These are phyloP conservation scores for Citrus reticulata DNA, from an alignment of 345 rosid species.

Conservation along the genomic window DNA sequence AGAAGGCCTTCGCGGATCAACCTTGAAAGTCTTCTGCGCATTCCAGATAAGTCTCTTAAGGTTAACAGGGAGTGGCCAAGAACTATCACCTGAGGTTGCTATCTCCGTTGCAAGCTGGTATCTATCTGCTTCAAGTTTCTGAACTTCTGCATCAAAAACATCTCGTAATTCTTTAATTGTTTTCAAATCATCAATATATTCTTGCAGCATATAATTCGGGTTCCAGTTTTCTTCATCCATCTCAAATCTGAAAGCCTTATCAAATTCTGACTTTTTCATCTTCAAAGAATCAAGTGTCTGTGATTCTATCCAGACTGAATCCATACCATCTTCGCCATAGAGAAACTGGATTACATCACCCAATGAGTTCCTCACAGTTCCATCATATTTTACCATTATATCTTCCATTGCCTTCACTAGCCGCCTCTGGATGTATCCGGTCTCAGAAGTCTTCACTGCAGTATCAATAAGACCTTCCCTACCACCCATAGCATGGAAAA, in stretches of 20 bases:
- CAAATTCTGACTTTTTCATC: slow-evolving; percentile 77
- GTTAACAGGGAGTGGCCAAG: slow-evolving; percentile 96
- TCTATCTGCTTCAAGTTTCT: slow-evolving; percentile 84
- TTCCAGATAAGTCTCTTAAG: slow-evolving; percentile 95
- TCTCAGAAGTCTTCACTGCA: slow-evolving; percentile 97
- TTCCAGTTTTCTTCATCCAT: slow-evolving; percentile 84
- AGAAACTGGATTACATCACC: slow-evolving; percentile 99
- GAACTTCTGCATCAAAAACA: slow-evolving; percentile 94
- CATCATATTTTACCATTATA: slow-evolving; percentile 98
- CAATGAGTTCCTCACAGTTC: slow-evolving; percentile 92
- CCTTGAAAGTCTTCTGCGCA: slow-evolving; percentile 94
- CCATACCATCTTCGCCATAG: slow-evolving; percentile 99
- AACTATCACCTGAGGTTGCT: slow-evolving; percentile 85
- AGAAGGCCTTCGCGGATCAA: slow-evolving; percentile 68
- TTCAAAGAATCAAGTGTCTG: slow-evolving; percentile 93
- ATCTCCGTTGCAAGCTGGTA: slow-evolving; percentile 88
- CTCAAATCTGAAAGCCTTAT: slow-evolving; percentile 78
- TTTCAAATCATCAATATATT: slow-evolving; percentile 86
- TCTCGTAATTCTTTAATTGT: slow-evolving; percentile 81
- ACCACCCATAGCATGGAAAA: slow-evolving; percentile 99
- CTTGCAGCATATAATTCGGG: slow-evolving; percentile 74
- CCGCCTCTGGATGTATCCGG: slow-evolving; percentile 98
- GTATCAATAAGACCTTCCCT: slow-evolving; percentile 99
- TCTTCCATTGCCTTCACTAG: slow-evolving; percentile 99
- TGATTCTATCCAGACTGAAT: slow-evolving; percentile 93